These are phyloP conservation scores for Cladosporium sp. DNA, from an alignment of 2,329 filamentous ascomycete species.

Conservation along the genomic window DNA sequence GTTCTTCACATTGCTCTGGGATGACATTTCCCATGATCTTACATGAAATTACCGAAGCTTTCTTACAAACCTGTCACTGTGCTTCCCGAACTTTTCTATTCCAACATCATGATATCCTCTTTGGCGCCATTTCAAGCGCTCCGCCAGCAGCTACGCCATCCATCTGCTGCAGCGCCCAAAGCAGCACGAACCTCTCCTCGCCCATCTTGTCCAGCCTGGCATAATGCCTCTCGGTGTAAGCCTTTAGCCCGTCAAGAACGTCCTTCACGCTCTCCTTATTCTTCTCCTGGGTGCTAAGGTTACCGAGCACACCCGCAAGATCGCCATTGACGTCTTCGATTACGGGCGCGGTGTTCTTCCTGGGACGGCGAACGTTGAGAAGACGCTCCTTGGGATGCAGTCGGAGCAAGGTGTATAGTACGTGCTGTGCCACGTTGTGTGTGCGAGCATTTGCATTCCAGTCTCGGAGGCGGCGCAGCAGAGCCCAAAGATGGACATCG, in stretches of 20 bases:
- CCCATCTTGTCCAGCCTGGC: slow-evolving; percentile 81
- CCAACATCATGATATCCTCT: slow-evolving; percentile 7
- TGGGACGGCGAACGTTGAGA: slow-evolving; percentile 43
- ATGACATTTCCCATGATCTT: too few relatives aligned
- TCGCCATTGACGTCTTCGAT: slow-evolving; percentile 23
- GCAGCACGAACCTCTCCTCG: slow-evolving; percentile 90
- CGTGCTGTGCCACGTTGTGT: slow-evolving; percentile 76
- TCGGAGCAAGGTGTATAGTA: slow-evolving; percentile 73
- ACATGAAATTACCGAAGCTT: background rate
- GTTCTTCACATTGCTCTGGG: background rate
- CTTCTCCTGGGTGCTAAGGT: slow-evolving; percentile 28
- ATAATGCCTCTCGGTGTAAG: slow-evolving; percentile 92
- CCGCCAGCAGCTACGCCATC: slow-evolving; percentile 53
- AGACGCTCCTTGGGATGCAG: slow-evolving; percentile 77
- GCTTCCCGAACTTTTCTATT: background rate
- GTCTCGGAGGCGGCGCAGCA: slow-evolving; percentile 79
- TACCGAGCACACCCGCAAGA: slow-evolving; percentile 28
- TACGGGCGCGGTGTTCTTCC: slow-evolving; percentile 20
- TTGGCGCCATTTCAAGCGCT: background rate
- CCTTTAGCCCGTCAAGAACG: slow-evolving; percentile 78
- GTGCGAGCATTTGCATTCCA: slow-evolving; percentile 97
- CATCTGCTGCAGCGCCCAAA: slow-evolving; percentile 93
- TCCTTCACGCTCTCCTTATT: slow-evolving; percentile 66
- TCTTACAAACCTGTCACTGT: background rate
- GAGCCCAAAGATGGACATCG: slow-evolving; percentile 77